Base-by-base conservation (phyloP, 805 yeast species). In the Scheffersomyces stipitis region DNA sequence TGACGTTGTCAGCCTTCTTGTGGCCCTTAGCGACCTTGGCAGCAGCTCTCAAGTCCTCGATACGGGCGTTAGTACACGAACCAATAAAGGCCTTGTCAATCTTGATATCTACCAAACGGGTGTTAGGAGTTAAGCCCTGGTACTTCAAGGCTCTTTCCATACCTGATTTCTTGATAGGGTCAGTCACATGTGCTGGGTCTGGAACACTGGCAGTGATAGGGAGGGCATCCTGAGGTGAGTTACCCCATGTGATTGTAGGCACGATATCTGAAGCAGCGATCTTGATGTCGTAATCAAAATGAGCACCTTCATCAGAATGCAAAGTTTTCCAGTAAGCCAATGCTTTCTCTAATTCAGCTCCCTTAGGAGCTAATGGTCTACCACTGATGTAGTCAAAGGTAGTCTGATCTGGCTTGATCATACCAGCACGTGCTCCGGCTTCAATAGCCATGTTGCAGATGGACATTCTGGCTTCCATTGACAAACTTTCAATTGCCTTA, bases 241-340 rank as follows among this genome's bases (percentile, higher is more conserved):
- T 93, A 73, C 99, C 99, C 99, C 99, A 93, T 17, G 99, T 93
- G 44, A 93, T 88, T 16, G 99, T 93, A 50, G 99, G 99, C 34
- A 86, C 80, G 42, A 93, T 82, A 53, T 91, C 98, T 17, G 74
- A 66, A 36, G 95, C 96, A 48, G 83, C 72, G 60, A 93, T 86
- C 30, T 73, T 69, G 51, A 93, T 82, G 51, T 87, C 96, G 49
- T 77, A 67, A 58, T 93, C 99, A 50, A 90, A 93, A 42, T 75
- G 68, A 18, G 99, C 98, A 54, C 86, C 96, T 41, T 82, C 86
- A 58, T 93, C 99, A 16, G 95, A 74, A 54, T 81, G 78, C 47
- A 93, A 74, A 38, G 97, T 79, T 51, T 75, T 79, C 99, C 99
- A 93, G 75, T 91, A 93, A 13, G 71, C 62, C 24, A 89, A 75